Evolutionary conservation across 106 monocot genomes (phyloP), one percentile per base, ranked within the genome.

Genomic region (Posidonia australis): DNA sequence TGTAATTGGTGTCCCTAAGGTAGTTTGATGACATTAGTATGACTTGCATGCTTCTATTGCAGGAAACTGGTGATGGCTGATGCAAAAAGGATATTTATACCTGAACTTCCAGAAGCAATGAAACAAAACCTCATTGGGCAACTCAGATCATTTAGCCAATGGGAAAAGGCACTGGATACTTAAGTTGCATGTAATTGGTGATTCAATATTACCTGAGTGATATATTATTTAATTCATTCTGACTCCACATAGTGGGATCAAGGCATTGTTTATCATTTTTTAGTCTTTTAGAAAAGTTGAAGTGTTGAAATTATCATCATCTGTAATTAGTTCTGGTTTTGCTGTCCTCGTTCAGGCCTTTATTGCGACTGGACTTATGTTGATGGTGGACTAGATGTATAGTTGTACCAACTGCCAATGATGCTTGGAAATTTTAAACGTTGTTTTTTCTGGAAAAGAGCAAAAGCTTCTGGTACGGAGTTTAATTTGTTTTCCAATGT

Each of bases 31-130:
- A 7, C 7, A 36, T 36, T 36, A 7, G 36, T 36, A 36, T 36
- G 36, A 36, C 19, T 48, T 21, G 19, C 18, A 44, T 24, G 49
- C 19, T 26, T 9, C 7, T 25, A 49, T 60, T 81, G 66, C 85
- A 85, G 85, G 76, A 65, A 47, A 69, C 57, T 51, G 30, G 63
- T 85, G 67, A 76, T 72, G 43, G 56, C 46, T 27, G 65, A 67
- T 70, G 78, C 81, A 13, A 80, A 59, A 55, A 78, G 70, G 69
- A 64, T 22, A 25, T 85, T 85, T 57, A 47, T 66, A 42, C 60
- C 78, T 46, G 68, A 85, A 63, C 70, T 85, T 69, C 85, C 85
- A 32, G 73, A 69, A 53, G 76, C 85, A 66, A 56, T 85, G 44
- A 81, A 81, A 70, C 80, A 67, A 54, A 71, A 69, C 46, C 81